Conservation (phyloP, 306 rosid species). For the Nissolia schottii region DNA sequence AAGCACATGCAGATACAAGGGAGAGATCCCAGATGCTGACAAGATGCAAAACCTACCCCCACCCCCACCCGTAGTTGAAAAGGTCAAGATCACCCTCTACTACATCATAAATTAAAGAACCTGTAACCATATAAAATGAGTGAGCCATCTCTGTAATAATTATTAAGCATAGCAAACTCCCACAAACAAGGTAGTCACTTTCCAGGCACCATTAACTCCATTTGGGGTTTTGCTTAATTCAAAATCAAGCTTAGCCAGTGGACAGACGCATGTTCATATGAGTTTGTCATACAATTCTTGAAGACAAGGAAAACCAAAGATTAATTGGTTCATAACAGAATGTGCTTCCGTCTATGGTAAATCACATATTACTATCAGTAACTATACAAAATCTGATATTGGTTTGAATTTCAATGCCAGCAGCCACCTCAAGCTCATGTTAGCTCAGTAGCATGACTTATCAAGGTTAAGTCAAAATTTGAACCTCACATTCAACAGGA, state of each 20-base stretch:
- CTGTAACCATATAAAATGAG: background rate
- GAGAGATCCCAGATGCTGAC: background rate
- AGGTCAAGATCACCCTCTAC: background rate
- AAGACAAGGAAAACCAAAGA: background rate
- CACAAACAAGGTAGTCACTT: background rate
- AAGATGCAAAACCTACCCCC: background rate
- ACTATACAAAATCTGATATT: background rate
- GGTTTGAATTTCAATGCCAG: background rate
- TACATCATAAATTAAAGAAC: background rate
- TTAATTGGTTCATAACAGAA: background rate
- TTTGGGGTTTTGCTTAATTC: background rate
- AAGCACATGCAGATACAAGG: background rate
- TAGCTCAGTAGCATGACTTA: background rate
- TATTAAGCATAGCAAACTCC: background rate
- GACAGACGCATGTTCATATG: background rate
- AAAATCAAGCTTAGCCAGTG: background rate
- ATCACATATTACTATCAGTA: background rate
- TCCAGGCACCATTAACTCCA: background rate
- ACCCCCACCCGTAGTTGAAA: background rate
- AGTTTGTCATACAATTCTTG: background rate
- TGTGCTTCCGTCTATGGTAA: background rate
- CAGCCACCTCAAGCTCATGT: background rate
- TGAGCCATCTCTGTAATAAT: background rate
- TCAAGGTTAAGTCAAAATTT: background rate
- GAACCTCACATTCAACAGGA: background rate